phyloP scores from a whole-genome alignment of 2,329 filamentous ascomycete genomes.

The Fusarium palustre region DNA sequence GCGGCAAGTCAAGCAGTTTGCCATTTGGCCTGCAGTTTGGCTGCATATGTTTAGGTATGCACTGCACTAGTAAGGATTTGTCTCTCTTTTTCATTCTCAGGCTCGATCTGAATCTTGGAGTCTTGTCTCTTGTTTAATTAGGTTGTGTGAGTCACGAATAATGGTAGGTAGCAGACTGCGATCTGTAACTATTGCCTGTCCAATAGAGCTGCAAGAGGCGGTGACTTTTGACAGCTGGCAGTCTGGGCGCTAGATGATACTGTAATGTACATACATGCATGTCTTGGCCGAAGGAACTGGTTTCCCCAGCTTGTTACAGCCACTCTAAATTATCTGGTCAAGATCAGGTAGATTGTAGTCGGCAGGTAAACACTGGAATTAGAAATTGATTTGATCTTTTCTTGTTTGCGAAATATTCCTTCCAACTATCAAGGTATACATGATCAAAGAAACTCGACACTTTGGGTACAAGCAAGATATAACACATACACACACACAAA shows the following conservation, averaged over 20 bases:
- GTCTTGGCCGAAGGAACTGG: not conserved
- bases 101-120: conserved; percentile 18
- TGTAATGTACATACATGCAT: not conserved
- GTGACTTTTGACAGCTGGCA: conserved; percentile 39
- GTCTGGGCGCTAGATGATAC: conserved; percentile 29
- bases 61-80: conserved; percentile 10
- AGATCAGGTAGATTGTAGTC: not conserved
- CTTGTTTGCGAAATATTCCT: not conserved
- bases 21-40: not conserved
- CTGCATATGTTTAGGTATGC: conserved; percentile 10
- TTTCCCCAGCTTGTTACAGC: conserved; percentile 18
- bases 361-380: too few species aligned
- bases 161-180: not conserved
- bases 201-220: conserved; percentile 28
- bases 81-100: conserved; percentile 3
- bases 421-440: not conserved
- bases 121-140: conserved; percentile 2
- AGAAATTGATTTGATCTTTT: not conserved
- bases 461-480: conserved; percentile 9
- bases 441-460: not conserved
- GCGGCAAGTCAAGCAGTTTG: conserved; percentile 2
- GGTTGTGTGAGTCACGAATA: conserved; percentile 32
- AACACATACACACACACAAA: conserved; percentile 6
- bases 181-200: conserved; percentile 12
- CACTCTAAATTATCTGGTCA: conserved; percentile 2